Conservation (phyloP, 2,329 filamentous ascomycete species). For the Orbilia ellipsospora region DNA sequence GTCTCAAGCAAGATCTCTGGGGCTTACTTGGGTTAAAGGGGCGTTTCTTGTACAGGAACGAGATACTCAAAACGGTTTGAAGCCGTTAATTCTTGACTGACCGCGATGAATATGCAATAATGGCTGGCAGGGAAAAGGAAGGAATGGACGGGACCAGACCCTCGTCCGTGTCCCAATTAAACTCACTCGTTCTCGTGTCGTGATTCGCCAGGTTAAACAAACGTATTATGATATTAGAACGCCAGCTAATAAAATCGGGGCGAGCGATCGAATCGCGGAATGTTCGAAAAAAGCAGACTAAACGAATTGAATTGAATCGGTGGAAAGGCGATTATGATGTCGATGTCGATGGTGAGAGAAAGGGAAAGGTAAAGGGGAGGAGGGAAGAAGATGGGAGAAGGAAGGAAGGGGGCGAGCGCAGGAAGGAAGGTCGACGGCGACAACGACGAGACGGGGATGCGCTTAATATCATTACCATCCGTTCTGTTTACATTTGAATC, state of each 20-base stretch:
- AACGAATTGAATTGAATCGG: constrained; percentile 7
- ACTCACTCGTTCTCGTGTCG: constrained; percentile 6
- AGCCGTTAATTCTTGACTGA: neutral
- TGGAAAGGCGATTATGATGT: neutral
- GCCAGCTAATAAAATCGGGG: constrained; percentile 31
- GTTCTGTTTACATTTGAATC: constrained; percentile 43
- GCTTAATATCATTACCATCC: neutral
- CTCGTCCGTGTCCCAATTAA: constrained; percentile 1
- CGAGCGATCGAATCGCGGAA: constrained; percentile 50
- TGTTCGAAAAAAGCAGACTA: constrained; percentile 20
- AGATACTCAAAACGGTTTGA: constrained; percentile 19
- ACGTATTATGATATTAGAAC: constrained; percentile 25
- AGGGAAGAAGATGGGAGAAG: neutral
- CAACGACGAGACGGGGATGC: no score
- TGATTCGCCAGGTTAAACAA: constrained; percentile 10
- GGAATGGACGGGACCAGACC: constrained; percentile 21
- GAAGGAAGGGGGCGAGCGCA: no score
- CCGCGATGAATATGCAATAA: constrained; percentile 6
- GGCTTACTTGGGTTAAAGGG: neutral
- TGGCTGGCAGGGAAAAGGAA: constrained; percentile 10
- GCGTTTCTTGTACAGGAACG: neutral
- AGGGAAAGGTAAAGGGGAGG: constrained; percentile 4
- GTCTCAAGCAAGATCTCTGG: neutral
- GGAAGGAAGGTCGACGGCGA: no score
- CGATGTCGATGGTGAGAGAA: constrained; percentile 34